These are phyloP conservation scores for Gaultheria prostrata DNA, from an alignment of 148 eudicot species.

Conservation along the genomic window DNA sequence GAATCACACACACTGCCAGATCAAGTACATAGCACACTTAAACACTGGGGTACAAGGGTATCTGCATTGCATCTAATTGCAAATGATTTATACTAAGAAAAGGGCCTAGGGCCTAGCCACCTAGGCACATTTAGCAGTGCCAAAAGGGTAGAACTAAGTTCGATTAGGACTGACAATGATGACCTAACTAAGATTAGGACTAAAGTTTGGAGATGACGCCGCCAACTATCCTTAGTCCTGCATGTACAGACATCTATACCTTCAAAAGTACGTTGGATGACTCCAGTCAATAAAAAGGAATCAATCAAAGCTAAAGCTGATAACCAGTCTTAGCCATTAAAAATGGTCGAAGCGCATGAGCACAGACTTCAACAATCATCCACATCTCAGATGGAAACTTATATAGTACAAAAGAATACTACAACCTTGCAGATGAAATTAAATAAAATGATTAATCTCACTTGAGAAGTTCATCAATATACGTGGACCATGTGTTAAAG, in stretches of 20 bases:
- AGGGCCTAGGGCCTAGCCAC: no score
- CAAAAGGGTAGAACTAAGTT: background rate
- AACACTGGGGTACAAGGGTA: background rate
- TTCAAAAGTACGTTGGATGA: constrained; percentile 3
- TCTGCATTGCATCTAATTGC: constrained; percentile 10
- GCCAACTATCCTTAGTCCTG: background rate
- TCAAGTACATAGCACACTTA: background rate
- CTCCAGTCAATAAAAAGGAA: background rate
- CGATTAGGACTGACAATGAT: background rate
- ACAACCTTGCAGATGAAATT: constrained; percentile 7
- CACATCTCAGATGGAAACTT: background rate
- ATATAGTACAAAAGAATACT: background rate
- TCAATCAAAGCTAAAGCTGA: background rate
- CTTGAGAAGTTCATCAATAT: constrained; percentile 72
- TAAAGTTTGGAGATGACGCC: background rate
- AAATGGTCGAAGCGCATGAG: background rate
- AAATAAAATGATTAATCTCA: constrained; percentile 36
- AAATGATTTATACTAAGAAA: background rate
- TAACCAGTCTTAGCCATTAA: background rate
- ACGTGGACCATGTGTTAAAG: constrained; percentile 67
- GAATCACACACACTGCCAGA: background rate
- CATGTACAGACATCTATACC: background rate
- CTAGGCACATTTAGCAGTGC: background rate
- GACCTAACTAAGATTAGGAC: background rate
- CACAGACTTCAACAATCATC: background rate